Evolutionary conservation across 225 moss, liverwort and hornwort species (phyloP), one percentile per base, ranked within the genome.

Genomic region (Physcomitrellopsis africana): DNA sequence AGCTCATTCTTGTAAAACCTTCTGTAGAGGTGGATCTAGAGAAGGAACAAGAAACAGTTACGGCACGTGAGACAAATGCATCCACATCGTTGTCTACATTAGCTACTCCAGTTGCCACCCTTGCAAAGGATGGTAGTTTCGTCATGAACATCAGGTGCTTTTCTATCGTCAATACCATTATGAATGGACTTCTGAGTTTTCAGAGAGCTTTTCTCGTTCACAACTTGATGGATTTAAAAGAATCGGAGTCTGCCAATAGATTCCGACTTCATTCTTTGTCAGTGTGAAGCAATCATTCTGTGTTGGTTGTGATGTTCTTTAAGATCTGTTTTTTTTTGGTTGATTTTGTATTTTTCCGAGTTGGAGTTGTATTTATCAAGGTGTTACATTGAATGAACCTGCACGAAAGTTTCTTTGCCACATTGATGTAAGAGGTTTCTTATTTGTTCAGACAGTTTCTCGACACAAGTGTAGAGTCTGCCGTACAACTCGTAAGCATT

Each of bases 101-200:
- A 46, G 32, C 72, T 27, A 59, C 76, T 23, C 26, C 79, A 16
- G 60, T 54, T 47, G 17, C 72, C 58, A 23, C 19, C 54, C 56
- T 72, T 56, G 76, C 77, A 70, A 82, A 70, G 51, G 78, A 82
- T 43, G 52, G 64, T 20, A 62, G 54, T 58, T 44, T 27, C 60
- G 60, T 74, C 42, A 48, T 20, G 16, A 64, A 29, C 49, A 75
- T 41, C 65, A 78, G 82, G 82, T 82, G 37, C 51, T 8, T 26
- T 60, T 47, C n/a, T 24, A n/a, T 17, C 51, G 32, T 63, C 70
- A 16, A 15, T 19, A 44, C 63, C 11, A 6, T 52, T 32, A 23
- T 0, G 24, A 68, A 42, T 18, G 8, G 8, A 24, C 24, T 24
- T 24, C 24, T 24, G 24, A 24, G 24, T 24, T 24, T 24, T 24